Conservation (phyloP, 139 green algal species). For the Zygnema cylindricum region DNA sequence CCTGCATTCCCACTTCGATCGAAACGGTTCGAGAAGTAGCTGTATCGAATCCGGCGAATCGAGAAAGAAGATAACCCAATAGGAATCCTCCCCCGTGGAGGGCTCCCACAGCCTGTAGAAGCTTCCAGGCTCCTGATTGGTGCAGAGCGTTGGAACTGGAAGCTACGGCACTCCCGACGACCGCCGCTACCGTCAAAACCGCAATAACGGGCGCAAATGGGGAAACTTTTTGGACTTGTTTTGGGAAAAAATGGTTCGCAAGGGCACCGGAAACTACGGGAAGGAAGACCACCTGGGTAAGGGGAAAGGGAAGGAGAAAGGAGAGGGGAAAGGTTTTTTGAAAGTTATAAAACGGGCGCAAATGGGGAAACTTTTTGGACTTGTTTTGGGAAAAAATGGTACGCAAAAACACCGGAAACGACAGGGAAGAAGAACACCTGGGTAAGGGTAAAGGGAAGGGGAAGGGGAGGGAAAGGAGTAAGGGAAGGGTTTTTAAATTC, state of each 20-base stretch:
- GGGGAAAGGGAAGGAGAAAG: neutral
- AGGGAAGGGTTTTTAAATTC: too few species aligned
- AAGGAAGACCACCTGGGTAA: slow-evolving; percentile 73
- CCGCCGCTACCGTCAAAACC: slow-evolving; percentile 65
- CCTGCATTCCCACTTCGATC: slow-evolving; percentile 72
- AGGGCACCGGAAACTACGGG: slow-evolving; percentile 73
- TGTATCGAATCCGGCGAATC: slow-evolving; percentile 69
- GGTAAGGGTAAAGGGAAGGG: neutral
- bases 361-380: neutral
- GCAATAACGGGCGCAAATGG: slow-evolving; percentile 69
- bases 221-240: neutral
- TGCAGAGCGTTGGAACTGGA: slow-evolving; percentile 9
- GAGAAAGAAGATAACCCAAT: slow-evolving; percentile 75
- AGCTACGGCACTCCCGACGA: slow-evolving; percentile 53
- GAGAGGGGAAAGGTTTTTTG: neutral
- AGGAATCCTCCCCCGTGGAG: slow-evolving; percentile 74
- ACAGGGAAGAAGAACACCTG: too few species aligned
- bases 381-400: too few species aligned
- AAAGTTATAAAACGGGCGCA: neutral
- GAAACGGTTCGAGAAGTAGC: slow-evolving; percentile 72
- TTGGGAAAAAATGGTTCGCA: slow-evolving; percentile 63
- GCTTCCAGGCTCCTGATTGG: slow-evolving; percentile 61
- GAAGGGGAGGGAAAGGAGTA: neutral
- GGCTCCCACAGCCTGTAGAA: slow-evolving; percentile 20
- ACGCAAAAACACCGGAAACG: too few species aligned